phyloP scores from a whole-genome alignment of 805 yeast species.

The Sugiyamaella floridensis region DNA sequence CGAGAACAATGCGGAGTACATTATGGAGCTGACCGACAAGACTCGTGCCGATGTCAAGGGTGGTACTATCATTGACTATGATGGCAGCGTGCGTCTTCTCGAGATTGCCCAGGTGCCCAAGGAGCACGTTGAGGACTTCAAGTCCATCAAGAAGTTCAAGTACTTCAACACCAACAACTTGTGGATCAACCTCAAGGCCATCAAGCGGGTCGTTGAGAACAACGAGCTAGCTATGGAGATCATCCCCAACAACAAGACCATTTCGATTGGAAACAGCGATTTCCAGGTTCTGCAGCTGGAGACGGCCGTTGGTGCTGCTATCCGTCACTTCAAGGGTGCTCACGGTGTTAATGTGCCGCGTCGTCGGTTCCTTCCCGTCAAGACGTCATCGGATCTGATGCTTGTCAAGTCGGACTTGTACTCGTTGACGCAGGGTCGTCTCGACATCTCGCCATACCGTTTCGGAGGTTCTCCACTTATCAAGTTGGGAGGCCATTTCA shows the following conservation, averaged over 20 bases:
- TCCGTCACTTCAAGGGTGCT: conserved; percentile 88
- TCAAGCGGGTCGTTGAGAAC: conserved; percentile 82
- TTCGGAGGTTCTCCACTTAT: conserved; percentile 91
- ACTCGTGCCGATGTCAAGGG: conserved; percentile 99
- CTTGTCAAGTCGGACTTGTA: conserved; percentile 94
- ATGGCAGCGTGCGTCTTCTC: conserved; percentile 86
- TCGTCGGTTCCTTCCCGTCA: conserved; percentile 94
- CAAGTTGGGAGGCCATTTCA: conserved; percentile 93
- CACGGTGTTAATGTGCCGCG: conserved; percentile 99
- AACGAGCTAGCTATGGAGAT: conserved; percentile 84
- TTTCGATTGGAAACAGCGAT: conserved; percentile 69
- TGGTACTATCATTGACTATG: conserved; percentile 95
- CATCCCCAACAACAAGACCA: conserved; percentile 87
- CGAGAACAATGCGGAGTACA: conserved; percentile 84
- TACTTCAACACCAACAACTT: conserved; percentile 97
- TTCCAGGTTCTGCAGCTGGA: conserved; percentile 88
- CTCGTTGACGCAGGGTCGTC: conserved; percentile 83
- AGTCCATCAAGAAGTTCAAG: conserved; percentile 94
- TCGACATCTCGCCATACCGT: conserved; percentile 74
- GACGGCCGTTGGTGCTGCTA: conserved; percentile 99
- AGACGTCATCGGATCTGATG: conserved; percentile 90
- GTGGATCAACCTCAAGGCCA: conserved; percentile 93
- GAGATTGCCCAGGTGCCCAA: conserved; percentile 99
- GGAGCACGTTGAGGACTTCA: conserved; percentile 96
- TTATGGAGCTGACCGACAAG: conserved; percentile 98